A percentile compares a stretch with the other conserved stretches of the same genome.
Conservation (phyloP, 2,329 filamentous ascomycete species). For the Cytospora mali region DNA sequence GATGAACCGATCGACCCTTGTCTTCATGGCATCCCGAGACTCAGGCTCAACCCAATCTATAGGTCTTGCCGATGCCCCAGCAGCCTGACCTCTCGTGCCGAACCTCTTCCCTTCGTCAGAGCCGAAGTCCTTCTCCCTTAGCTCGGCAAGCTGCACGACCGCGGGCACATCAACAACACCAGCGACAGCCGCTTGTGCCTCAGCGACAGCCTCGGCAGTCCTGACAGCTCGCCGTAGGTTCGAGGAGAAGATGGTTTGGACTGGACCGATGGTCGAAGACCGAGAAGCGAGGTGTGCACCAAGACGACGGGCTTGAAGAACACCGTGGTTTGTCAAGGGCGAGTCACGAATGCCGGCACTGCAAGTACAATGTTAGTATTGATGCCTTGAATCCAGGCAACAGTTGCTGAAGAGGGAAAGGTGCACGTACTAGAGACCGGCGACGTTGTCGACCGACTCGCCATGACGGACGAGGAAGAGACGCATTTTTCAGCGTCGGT, state of each 20-base stretch:
- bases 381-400: slow-evolving; percentile 30
- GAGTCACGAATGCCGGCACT: slow-evolving; percentile 81
- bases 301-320: slow-evolving; percentile 74
- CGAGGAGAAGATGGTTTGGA: slow-evolving; percentile 76
- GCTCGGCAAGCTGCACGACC: slow-evolving; percentile 47
- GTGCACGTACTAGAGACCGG: slow-evolving; percentile 71
- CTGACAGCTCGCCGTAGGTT: slow-evolving; percentile 72
- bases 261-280: slow-evolving; percentile 32
- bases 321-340: slow-evolving; percentile 77
- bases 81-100: slow-evolving; percentile 38
- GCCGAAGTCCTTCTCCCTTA: slow-evolving; percentile 77
- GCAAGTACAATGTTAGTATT: slow-evolving; percentile 52
- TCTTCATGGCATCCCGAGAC: slow-evolving; percentile 66
- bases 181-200: slow-evolving; percentile 48
- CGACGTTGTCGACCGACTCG: slow-evolving; percentile 89
- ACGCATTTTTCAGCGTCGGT: slow-evolving; percentile 36
- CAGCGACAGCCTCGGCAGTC: slow-evolving; percentile 69
- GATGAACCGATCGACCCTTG: slow-evolving; percentile 68
- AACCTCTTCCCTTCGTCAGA: slow-evolving; percentile 68
- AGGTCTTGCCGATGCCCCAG: slow-evolving; percentile 30
- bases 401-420: slow-evolving; percentile 3
- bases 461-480: slow-evolving; percentile 83
- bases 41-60: slow-evolving; percentile 50
- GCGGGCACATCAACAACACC: background rate
- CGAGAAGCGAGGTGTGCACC: slow-evolving; percentile 60